Evolutionary conservation across 371 early-diverging fungal species (phyloP).

Genomic region (Dichotomocladium elegans): DNA sequence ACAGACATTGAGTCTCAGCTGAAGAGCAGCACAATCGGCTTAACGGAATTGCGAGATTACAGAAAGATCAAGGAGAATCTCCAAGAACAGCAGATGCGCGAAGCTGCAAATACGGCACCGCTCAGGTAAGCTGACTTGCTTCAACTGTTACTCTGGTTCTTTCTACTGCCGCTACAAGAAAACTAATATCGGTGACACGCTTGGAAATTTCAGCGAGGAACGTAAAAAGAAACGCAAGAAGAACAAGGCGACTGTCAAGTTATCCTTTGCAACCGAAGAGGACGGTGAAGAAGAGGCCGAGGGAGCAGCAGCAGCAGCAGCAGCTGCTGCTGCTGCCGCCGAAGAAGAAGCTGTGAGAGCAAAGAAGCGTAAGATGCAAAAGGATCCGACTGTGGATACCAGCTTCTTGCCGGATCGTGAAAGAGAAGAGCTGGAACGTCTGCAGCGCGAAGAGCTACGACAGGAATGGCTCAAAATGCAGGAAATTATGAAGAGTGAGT

Average conservation of each 20-base stretch:
- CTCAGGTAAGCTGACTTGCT: conserved; percentile 23
- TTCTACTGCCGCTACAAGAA: too few species aligned
- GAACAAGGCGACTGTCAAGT: conserved; percentile 54
- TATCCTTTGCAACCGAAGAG: conserved; percentile 69
- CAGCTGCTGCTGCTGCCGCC: too few species aligned
- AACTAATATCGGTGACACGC: too few species aligned
- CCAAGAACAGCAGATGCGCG: conserved; percentile 75
- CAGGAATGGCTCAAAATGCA: conserved; percentile 66
- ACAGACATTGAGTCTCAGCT: conserved; percentile 79
- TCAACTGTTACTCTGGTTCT: too few species aligned
- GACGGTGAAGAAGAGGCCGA: conserved; percentile 31
- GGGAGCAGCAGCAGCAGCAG: too few species aligned
- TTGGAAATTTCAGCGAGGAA: conserved; percentile 31
- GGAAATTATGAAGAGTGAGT: conserved; percentile 67
- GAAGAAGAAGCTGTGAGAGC: conserved; percentile 14
- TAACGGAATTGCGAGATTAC: conserved; percentile 88
- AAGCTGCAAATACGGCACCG: conserved; percentile 66
- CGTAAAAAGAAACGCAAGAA: conserved; percentile 60
- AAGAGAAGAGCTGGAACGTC: conserved; percentile 77
- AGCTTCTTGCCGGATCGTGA: conserved; percentile 92
- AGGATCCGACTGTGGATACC: conserved; percentile 91
- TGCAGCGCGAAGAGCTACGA: conserved; percentile 60
- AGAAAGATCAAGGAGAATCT: conserved; percentile 78
- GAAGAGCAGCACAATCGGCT: conserved; percentile 84
- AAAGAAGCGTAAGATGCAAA: conserved; percentile 67